phyloP scores from a whole-genome alignment of 1,284 basidiomycete genomes.

The Mycosarcoma mackinlayi region DNA sequence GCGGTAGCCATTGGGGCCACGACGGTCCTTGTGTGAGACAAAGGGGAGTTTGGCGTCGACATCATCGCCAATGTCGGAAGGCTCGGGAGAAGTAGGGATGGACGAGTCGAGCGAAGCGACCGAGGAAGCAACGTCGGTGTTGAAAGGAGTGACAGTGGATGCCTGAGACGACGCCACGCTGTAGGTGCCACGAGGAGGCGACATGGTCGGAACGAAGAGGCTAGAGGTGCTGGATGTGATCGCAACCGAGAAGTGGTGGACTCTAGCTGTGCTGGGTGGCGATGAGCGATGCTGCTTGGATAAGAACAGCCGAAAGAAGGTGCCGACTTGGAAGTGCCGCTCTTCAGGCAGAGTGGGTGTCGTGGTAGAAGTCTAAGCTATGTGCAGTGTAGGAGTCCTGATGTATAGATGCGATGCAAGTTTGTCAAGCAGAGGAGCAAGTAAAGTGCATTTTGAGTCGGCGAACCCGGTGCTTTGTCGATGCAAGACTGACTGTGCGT shows the following conservation, averaged over 20 bases:
- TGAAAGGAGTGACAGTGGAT: constrained; percentile 45
- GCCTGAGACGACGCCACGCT: constrained; percentile 45
- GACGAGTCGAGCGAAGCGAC: constrained; percentile 52
- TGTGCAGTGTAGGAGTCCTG: constrained; percentile 1
- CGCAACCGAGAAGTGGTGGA: neutral
- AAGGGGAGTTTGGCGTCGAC: constrained; percentile 34
- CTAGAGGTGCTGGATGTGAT: neutral
- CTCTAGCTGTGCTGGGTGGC: constrained; percentile 2
- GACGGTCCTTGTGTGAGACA: constrained; percentile 50
- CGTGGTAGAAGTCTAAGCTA: too few relatives aligned
- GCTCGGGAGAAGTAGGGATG: constrained; percentile 48
- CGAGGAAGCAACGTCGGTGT: constrained; percentile 42
- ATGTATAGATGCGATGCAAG: too few relatives aligned
- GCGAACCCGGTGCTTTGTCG: too few relatives aligned
- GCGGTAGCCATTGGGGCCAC: constrained; percentile 58
- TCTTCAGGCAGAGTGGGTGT: constrained; percentile 23
- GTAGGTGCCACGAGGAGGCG: constrained; percentile 19
- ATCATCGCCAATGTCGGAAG: constrained; percentile 43
- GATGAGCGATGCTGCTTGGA: neutral
- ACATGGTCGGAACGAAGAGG: constrained; percentile 15
- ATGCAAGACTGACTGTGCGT: too few relatives aligned
- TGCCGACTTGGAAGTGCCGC: constrained; percentile 6
- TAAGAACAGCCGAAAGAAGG: constrained; percentile 20
- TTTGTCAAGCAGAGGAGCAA: too few relatives aligned
- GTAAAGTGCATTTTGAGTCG: too few relatives aligned